phyloP scores from a whole-genome alignment of 1,139 yeast species.

The Suhomyces terraborum region DNA sequence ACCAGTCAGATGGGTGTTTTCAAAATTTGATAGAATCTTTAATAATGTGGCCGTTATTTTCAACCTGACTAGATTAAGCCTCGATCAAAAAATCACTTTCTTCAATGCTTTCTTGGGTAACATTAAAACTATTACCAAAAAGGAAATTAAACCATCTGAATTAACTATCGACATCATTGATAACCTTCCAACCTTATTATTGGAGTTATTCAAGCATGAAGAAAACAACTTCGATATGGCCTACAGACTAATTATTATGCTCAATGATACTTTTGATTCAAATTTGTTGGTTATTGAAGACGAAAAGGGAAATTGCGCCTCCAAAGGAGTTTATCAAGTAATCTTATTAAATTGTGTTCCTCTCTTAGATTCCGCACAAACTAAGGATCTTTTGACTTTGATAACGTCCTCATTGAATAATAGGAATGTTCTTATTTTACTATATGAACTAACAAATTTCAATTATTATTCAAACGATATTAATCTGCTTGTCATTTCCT shows the following conservation, averaged over 20 bases:
- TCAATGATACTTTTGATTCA: conserved; percentile 38
- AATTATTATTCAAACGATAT: conserved; percentile 15
- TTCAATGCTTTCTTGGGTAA: conserved; percentile 30
- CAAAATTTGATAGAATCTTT: conserved; percentile 35
- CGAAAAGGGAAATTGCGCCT: not conserved
- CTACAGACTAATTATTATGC: conserved; percentile 23
- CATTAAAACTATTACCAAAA: conserved; percentile 31
- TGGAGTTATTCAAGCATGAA: conserved; percentile 24
- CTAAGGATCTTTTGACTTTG: conserved; percentile 25
- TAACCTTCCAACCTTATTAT: conserved; percentile 30
- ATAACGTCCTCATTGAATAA: conserved; percentile 28
- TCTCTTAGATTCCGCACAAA: conserved; percentile 20
- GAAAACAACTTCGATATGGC: conserved; percentile 22
- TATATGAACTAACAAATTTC: conserved; percentile 17
- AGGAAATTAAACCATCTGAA: conserved; percentile 32
- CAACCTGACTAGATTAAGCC: conserved; percentile 25
- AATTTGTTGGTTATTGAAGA: conserved; percentile 10
- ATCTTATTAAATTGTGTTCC: conserved; percentile 18
- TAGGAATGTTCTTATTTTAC: conserved; percentile 24
- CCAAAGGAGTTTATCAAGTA: conserved; percentile 7
- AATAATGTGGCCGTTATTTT: conserved; percentile 29
- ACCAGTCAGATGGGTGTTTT: conserved; percentile 37
- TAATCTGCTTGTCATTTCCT: conserved; percentile 20
- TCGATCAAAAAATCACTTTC: conserved; percentile 31
- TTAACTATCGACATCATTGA: conserved; percentile 37